Base-by-base conservation (phyloP, 2,329 filamentous ascomycete genomes). In the Knoxdaviesia proteae region DNA sequence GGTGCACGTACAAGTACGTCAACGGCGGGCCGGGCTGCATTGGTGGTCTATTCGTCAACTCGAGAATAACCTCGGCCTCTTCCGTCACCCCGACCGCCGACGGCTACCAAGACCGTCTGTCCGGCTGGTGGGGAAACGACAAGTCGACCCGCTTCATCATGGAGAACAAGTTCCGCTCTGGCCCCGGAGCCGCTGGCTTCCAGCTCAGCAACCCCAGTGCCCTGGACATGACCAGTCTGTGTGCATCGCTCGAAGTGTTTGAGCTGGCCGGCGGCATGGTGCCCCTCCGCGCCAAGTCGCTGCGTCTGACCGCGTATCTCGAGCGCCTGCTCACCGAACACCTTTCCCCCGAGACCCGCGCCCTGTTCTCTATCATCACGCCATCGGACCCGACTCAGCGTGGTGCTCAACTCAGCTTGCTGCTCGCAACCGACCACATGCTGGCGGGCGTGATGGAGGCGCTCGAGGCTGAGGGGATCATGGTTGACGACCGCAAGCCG, bases 1-100 rank as follows among this genome's bases (percentile, higher is more conserved):
- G 86, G 86, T 94, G 86, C 59, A 87, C 79, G 11, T 94, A 94
- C 68, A 94, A 94, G 62, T 94, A 94, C 61, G 71, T 93, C 56
- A 93, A 93, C 55, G 76, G 77, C 31, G 86, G 86, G 0, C 84
- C 86, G 0, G 86, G 86, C 4, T 69, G 77, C 10, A 92, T 92
- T 48, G 84, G 74, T 1, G 84, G 80, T 0, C 64, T 79, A 1
- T 94, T 86, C 49, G 80, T 94, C 6, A 84, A 94, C 56, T 74
- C 83, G 54, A 67, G 63, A 36, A 20, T 20, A 20, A 20, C 20
- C 3, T 20, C 20, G 20, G 80, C 92, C 54, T 75, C 79, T 36
- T 56, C 57, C 30, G 74, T 82, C 7, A 41, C 42, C 11, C 47
- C 42, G 3, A 31, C 38, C 2, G 53, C 51, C 32, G 54, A 62